Conservation (phyloP, 495 filamentous ascomycete species). For the Penicillium soppii region DNA sequence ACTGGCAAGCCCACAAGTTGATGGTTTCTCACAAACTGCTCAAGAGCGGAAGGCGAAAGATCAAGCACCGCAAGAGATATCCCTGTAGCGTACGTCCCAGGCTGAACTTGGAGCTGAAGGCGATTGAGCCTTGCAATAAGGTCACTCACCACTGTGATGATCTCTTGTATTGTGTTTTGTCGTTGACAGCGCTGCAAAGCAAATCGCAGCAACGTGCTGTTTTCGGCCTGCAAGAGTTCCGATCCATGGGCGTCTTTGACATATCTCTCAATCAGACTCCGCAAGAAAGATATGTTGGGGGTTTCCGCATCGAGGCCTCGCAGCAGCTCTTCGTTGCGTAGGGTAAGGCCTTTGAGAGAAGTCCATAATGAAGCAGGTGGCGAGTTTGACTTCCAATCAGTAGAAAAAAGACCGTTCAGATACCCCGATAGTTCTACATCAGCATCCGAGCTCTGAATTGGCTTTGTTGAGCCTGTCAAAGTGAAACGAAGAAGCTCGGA, state of each 20-base stretch:
- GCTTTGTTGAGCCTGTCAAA: conserved; percentile 20
- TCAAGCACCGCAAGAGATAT: conserved; percentile 23
- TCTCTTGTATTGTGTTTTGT: conserved; percentile 22
- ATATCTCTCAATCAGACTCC: conserved; percentile 20
- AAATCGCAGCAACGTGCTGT: not conserved
- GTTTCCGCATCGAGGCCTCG: not conserved
- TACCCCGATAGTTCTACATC: conserved; percentile 3
- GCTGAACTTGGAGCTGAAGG: conserved; percentile 9
- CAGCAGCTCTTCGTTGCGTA: conserved; percentile 3
- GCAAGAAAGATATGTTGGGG: conserved; percentile 6
- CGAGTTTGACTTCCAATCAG: conserved; percentile 22
- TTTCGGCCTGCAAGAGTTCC: conserved; percentile 5
- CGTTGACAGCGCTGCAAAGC: conserved; percentile 17
- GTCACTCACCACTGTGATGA: conserved; percentile 28
- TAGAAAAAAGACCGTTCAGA: conserved; percentile 17
- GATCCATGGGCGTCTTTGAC: conserved; percentile 7
- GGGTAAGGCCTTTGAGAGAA: conserved; percentile 17
- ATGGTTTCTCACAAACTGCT: conserved; percentile 22
- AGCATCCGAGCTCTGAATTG: not conserved
- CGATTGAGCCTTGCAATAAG: conserved; percentile 25
- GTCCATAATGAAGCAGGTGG: conserved; percentile 25
- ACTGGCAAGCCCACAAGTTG: not conserved
- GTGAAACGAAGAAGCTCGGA: conserved; percentile 33
- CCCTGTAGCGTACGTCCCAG: conserved; percentile 21
- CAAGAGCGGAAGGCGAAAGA: conserved; percentile 26